Conservation (phyloP, 2,329 filamentous ascomycete species). For the Diaporthe destruens region DNA sequence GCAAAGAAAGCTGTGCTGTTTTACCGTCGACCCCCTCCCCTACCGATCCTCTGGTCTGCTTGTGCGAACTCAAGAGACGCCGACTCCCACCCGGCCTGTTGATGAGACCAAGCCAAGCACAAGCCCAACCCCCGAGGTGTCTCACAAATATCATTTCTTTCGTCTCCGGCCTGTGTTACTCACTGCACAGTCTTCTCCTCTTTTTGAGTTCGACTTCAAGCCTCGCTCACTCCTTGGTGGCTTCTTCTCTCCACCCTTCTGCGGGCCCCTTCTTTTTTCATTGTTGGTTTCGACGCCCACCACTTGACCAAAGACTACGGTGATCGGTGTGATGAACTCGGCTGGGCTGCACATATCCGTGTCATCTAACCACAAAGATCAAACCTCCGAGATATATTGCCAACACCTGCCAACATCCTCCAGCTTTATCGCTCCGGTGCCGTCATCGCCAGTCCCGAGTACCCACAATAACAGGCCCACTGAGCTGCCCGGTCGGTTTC, state of each 20-base stretch:
- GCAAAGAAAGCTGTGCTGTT: conserved; percentile 30
- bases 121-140: conserved; percentile 2
- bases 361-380: conserved; percentile 28
- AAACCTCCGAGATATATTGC: conserved; percentile 14
- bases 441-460: conserved; percentile 40
- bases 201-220: conserved; percentile 16
- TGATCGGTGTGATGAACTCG: conserved; percentile 13
- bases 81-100: conserved; percentile 17
- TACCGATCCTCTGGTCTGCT: conserved; percentile 28
- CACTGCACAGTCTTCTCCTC: conserved; percentile 8
- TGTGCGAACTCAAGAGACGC: conserved; percentile 15
- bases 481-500: conserved; percentile 26
- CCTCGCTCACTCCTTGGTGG: conserved; percentile 24
- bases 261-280: background rate
- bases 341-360: conserved; percentile 18
- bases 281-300: background rate
- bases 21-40: background rate
- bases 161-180: conserved; percentile 9
- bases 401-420: conserved; percentile 22
- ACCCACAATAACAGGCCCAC: conserved; percentile 34
- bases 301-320: background rate
- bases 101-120: background rate
- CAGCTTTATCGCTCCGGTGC: conserved; percentile 6
- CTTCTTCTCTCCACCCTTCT: conserved; percentile 2
- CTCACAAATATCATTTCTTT: conserved; percentile 21